Conservation (phyloP, 257 asterid species). For the Solanum tarapatanum region DNA sequence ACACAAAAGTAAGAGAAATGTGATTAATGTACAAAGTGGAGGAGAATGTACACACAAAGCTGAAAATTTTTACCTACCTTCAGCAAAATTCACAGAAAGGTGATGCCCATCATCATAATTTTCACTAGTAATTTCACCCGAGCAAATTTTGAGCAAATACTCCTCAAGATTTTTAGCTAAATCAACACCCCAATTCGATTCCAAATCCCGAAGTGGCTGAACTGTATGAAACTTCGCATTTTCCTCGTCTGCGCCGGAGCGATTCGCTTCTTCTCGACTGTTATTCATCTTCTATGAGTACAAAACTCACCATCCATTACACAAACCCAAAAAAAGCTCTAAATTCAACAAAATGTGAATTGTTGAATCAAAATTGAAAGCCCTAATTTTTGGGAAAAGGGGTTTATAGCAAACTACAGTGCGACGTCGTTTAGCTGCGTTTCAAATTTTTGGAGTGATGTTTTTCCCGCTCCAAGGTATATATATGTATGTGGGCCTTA, state of each 20-base stretch:
- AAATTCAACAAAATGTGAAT: not conserved
- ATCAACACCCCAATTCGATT: constrained; percentile 88
- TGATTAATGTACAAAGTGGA: not conserved
- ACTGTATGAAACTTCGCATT: constrained; percentile 41
- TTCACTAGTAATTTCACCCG: constrained; percentile 52
- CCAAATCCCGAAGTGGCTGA: constrained; percentile 74
- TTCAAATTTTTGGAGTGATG: not conserved
- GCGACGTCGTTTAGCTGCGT: not conserved
- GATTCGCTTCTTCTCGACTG: not conserved
- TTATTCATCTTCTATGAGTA: not conserved
- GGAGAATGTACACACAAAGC: not conserved
- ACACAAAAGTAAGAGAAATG: not conserved
- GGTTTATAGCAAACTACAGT: not conserved
- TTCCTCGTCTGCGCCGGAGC: not conserved
- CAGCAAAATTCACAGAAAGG: constrained; percentile 63
- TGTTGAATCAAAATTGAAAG: not conserved
- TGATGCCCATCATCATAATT: constrained; percentile 29
- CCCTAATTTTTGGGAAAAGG: not conserved
- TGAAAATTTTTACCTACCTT: constrained; percentile 30
- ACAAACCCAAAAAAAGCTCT: not conserved
- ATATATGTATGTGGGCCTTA: not conserved
- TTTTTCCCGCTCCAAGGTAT: not conserved
- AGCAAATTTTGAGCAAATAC: constrained; percentile 73
- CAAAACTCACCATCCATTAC: not conserved
- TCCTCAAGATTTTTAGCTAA: constrained; percentile 75